These are phyloP conservation scores for Globisporangium nagaii DNA, from an alignment of 352 stramenopile genomes.

Conservation along the genomic window DNA sequence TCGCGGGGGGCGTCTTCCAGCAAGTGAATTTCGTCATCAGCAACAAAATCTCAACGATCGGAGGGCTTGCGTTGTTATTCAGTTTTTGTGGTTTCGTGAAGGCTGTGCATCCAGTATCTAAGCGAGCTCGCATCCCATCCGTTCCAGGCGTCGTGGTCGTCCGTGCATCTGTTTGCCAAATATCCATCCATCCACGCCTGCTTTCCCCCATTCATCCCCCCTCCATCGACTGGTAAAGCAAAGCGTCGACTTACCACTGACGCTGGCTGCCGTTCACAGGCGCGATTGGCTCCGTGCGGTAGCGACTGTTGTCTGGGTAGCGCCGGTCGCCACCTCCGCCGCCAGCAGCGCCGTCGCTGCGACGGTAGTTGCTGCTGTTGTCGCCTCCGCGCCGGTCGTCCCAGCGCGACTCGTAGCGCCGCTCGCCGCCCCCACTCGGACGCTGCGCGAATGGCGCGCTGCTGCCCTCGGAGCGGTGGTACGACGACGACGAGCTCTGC, in stretches of 20 bases:
- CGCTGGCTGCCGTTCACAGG: neutral
- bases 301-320: slow-evolving; percentile 1
- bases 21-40: too few relatives aligned
- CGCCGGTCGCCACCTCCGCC: neutral
- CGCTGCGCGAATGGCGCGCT: slow-evolving; percentile 62
- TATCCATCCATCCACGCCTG: too few relatives aligned
- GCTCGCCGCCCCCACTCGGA: slow-evolving; percentile 31
- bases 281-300: slow-evolving; percentile 8
- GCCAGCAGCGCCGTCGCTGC: slow-evolving; percentile 9
- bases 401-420: slow-evolving; percentile 61
- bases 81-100: too few relatives aligned
- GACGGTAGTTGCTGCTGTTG: slow-evolving; percentile 11
- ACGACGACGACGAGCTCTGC: slow-evolving; percentile 24
- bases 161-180: too few relatives aligned
- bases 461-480: slow-evolving; percentile 37
- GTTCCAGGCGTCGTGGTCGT: too few relatives aligned
- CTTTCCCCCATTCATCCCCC: too few relatives aligned
- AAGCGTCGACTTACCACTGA: slow-evolving; percentile 7
- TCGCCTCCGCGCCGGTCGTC: slow-evolving; percentile 52
- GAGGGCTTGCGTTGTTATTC: too few relatives aligned
- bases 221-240: too few relatives aligned
- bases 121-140: too few relatives aligned
- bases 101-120: too few relatives aligned
- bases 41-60: too few relatives aligned
- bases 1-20: neutral